Conservation (phyloP, 2,329 filamentous ascomycete species). For the Aspergillus caelatus region DNA sequence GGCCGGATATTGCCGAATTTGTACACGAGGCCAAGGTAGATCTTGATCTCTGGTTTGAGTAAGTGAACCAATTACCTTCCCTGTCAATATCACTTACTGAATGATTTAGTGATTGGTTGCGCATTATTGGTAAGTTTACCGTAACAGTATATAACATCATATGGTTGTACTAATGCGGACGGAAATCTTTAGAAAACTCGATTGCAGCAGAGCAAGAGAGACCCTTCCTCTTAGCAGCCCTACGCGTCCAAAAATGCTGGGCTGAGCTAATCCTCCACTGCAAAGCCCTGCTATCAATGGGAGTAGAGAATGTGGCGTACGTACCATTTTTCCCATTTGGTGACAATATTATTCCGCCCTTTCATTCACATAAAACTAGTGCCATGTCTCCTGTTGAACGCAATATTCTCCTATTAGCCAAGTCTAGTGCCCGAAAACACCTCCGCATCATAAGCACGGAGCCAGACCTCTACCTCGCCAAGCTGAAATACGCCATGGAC, state of each 20-base stretch:
- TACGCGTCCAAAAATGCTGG: conserved; percentile 58
- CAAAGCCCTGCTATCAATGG: conserved; percentile 53
- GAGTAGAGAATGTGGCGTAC: conserved; percentile 53
- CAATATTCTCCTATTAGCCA: conserved; percentile 54
- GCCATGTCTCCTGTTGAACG: conserved; percentile 55
- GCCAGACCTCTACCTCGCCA: conserved; percentile 52
- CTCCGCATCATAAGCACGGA: conserved; percentile 53
- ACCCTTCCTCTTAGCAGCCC: conserved; percentile 47
- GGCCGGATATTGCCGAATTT: conserved; percentile 43
- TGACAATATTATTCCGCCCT: not conserved
- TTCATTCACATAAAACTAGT: conserved; percentile 13
- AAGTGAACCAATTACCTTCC: conserved; percentile 7
- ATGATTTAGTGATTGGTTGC: conserved; percentile 35
- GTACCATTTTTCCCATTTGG: not conserved
- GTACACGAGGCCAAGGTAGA: conserved; percentile 52
- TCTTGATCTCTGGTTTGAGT: conserved; percentile 54
- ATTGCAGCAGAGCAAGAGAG: conserved; percentile 33
- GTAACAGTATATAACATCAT: accelerated
- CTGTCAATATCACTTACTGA: conserved; percentile 11
- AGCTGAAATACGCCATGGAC: conserved; percentile 58
- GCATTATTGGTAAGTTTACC: conserved; percentile 35
- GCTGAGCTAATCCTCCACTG: conserved; percentile 56
- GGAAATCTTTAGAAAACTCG: conserved; percentile 27
- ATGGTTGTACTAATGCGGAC: not conserved
- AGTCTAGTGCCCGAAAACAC: conserved; percentile 55